phyloP scores from a whole-genome alignment of 805 yeast species.

The Candida hungchunana region DNA sequence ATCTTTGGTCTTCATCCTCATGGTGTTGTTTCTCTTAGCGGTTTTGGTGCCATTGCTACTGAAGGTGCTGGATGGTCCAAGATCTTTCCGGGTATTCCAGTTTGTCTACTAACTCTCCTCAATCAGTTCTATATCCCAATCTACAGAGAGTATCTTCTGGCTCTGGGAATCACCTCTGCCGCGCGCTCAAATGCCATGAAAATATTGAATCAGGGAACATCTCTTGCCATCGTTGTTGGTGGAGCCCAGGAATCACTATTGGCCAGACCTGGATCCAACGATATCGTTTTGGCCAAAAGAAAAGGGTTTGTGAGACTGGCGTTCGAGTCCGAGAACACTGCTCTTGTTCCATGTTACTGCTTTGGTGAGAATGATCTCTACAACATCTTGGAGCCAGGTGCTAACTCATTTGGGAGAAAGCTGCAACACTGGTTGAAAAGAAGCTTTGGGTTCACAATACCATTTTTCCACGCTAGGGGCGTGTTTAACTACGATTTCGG shows the following conservation, averaged over 20 bases:
- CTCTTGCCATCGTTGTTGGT: conserved; percentile 88
- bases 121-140: conserved; percentile 83
- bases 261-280: conserved; percentile 53
- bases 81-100: conserved; percentile 78
- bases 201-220: conserved; percentile 58
- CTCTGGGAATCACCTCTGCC: conserved; percentile 83
- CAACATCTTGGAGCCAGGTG: conserved; percentile 42
- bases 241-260: conserved; percentile 90
- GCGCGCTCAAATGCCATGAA: conserved; percentile 66
- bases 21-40: conserved; percentile 92
- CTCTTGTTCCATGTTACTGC: conserved; percentile 81
- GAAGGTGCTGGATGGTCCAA: conserved; percentile 70
- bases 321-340: conserved; percentile 68
- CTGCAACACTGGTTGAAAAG: conserved; percentile 72
- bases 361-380: conserved; percentile 84
- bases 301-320: conserved; percentile 91
- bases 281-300: conserved; percentile 69
- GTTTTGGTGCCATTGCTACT: conserved; percentile 77
- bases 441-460: conserved; percentile 77
- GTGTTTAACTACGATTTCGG: conserved; percentile 92
- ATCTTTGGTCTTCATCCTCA: conserved; percentile 95
- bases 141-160: conserved; percentile 78
- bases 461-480: conserved; percentile 89
- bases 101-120: conserved; percentile 72
- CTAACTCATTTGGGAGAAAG: conserved; percentile 43